A percentile compares a stretch with the other conserved stretches of the same genome.
Evolutionary conservation across 176 grass and related monocot species (phyloP).

Genomic region (Sorghum bicolor): DNA sequence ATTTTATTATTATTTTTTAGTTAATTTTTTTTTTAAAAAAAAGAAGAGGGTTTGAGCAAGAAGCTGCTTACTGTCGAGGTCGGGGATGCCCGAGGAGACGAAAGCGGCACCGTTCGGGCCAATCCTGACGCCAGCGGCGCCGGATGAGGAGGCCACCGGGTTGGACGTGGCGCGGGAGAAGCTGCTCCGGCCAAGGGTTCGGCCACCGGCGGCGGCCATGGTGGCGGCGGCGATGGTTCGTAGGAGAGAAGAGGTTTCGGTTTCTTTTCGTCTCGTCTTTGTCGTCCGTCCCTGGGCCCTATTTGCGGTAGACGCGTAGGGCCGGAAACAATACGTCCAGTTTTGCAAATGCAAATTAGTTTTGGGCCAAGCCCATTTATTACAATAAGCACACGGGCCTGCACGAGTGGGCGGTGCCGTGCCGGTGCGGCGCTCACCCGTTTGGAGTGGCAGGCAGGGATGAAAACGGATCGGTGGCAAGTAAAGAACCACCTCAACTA

Average conservation of each 20-base stretch:
- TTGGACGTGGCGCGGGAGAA: slow-evolving; percentile 50
- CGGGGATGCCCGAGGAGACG: slow-evolving; percentile 83
- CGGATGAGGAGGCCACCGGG: slow-evolving; percentile 7
- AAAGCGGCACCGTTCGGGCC: slow-evolving; percentile 54
- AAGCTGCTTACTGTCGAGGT: slow-evolving; percentile 69
- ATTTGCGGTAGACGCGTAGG: not conserved
- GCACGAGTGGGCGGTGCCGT: too few relatives aligned
- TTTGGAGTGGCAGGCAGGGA: too few relatives aligned
- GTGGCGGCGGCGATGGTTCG: not conserved
- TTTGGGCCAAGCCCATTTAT: slow-evolving; percentile 10
- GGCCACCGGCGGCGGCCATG: slow-evolving; percentile 29
- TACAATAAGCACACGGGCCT: too few relatives aligned
- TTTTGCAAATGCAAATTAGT: not conserved
- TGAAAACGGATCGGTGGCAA: too few relatives aligned
- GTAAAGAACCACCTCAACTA: too few relatives aligned
- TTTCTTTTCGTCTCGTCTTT: not conserved
- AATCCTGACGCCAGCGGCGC: slow-evolving; percentile 55
- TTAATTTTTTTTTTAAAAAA: too few relatives aligned
- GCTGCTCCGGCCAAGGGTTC: slow-evolving; percentile 56
- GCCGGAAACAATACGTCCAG: not conserved
- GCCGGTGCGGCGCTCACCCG: too few relatives aligned
- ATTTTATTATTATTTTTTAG: not conserved
- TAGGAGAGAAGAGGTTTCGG: not conserved
- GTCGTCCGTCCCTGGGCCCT: not conserved
- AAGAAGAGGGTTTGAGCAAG: not conserved